Conservation (phyloP, 768 basidiomycete species). For the Mycena rebaudengoi region DNA sequence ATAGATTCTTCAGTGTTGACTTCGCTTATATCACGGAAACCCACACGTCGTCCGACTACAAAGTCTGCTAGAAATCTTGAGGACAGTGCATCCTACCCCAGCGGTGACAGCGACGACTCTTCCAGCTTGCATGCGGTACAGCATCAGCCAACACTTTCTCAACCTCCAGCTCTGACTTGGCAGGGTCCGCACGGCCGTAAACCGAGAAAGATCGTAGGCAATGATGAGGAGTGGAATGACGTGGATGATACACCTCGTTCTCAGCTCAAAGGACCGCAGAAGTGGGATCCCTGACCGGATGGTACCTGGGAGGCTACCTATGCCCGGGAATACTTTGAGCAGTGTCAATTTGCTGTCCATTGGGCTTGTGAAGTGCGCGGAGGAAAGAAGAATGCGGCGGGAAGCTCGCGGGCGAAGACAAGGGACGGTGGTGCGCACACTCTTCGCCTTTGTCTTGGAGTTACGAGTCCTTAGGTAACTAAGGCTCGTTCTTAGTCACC, state of each 20-base stretch:
- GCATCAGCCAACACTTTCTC: neutral
- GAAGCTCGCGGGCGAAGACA: constrained; percentile 6
- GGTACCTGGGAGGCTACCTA: constrained; percentile 22
- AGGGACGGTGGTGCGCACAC: constrained; percentile 21
- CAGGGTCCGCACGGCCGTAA: neutral
- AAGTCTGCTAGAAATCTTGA: neutral
- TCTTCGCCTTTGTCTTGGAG: constrained; percentile 25
- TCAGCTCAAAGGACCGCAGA: neutral
- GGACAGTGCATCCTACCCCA: neutral
- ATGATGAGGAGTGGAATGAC: neutral
- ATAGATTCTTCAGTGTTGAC: no score
- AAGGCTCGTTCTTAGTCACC: no score
- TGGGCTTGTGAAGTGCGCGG: constrained; percentile 29
- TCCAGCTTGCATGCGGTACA: neutral
- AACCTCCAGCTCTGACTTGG: neutral
- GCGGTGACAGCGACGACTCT: neutral
- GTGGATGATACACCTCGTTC: neutral
- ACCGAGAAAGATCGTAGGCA: neutral
- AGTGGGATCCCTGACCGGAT: constrained; percentile 35
- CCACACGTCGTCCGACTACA: neutral
- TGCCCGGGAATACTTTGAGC: constrained; percentile 12
- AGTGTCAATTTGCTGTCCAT: constrained; percentile 24
- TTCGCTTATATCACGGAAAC: neutral
- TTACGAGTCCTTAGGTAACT: no score
- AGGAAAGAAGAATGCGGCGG: constrained; percentile 18